Evolutionary conservation across 805 yeast species (phyloP).

Genomic region (Candida qinlingensis): DNA sequence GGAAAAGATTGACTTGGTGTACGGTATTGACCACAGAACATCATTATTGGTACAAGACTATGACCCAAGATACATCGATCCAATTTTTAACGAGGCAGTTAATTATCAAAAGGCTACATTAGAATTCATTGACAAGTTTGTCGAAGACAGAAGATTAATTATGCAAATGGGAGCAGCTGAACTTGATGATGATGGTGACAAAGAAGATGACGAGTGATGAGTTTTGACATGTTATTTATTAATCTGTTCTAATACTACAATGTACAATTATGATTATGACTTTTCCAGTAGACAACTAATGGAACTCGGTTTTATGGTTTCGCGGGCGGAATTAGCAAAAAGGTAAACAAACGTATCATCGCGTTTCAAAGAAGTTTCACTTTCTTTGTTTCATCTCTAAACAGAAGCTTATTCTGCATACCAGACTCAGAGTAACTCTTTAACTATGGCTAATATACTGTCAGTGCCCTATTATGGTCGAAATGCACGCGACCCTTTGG

Average conservation of each 20-base stretch:
- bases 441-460: not conserved
- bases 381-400: too few relatives aligned
- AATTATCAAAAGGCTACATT: conserved; percentile 13
- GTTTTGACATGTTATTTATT: too few relatives aligned
- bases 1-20: conserved; percentile 10
- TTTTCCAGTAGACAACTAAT: too few relatives aligned
- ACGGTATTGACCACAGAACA: conserved; percentile 7
- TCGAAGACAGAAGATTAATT: conserved; percentile 20
- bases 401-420: too few relatives aligned
- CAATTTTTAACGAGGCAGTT: conserved; percentile 12
- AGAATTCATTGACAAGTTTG: conserved; percentile 14
- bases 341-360: not conserved
- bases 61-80: conserved; percentile 23
- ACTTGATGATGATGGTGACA: conserved; percentile 29
- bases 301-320: too few relatives aligned
- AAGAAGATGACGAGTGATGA: not conserved
- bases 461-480: conserved; percentile 12
- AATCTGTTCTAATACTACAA: too few relatives aligned
- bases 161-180: conserved; percentile 34
- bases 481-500: not conserved
- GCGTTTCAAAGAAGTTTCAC: not conserved
- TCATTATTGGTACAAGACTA: conserved; percentile 15
- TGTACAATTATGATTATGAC: too few relatives aligned
- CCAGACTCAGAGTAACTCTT: not conserved
- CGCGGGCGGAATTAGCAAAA: not conserved